Evolutionary conservation across 228 moss, liverwort and hornwort genomes (phyloP).

Genomic region (Sphagnum fallax): DNA sequence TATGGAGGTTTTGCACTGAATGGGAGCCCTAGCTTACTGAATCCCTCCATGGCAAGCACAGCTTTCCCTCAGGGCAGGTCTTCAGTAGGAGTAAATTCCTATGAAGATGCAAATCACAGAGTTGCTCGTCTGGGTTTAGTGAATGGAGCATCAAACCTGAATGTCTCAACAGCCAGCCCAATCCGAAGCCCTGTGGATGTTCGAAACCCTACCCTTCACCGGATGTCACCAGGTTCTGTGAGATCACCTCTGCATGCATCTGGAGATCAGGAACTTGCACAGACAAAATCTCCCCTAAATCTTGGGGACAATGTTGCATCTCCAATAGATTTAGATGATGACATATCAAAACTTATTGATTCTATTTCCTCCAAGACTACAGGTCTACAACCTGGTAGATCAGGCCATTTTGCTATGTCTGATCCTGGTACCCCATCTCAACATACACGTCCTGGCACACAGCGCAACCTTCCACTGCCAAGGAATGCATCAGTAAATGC

Average conservation of each 20-base stretch:
- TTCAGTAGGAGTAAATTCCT: constrained; percentile 28
- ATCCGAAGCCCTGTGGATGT: constrained; percentile 27
- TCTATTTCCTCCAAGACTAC: constrained; percentile 78
- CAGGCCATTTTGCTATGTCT: constrained; percentile 49
- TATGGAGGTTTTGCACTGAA: constrained; percentile 45
- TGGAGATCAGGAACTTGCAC: constrained; percentile 65
- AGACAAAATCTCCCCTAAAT: constrained; percentile 74
- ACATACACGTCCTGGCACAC: constrained; percentile 23
- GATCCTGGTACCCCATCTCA: constrained; percentile 47
- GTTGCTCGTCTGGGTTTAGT: constrained; percentile 43
- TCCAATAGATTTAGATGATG: constrained; percentile 90
- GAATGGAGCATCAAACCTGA: constrained; percentile 45
- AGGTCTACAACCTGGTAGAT: constrained; percentile 16
- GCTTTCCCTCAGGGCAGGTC: constrained; percentile 47
- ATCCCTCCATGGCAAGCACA: constrained; percentile 16
- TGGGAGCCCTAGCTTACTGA: constrained; percentile 22
- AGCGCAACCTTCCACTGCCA: constrained; percentile 24
- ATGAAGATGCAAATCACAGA: constrained; percentile 65
- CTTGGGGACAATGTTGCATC: constrained; percentile 91
- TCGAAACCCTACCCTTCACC: constrained; percentile 34
- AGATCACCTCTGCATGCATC: constrained; percentile 31
- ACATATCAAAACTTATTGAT: constrained; percentile 81
- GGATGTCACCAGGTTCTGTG: constrained; percentile 10
- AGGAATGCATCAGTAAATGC: constrained; percentile 18
- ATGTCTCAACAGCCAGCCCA: constrained; percentile 24